phyloP scores from a whole-genome alignment of 2,329 filamentous ascomycete genomes.

The Ceratocystis diversiconidia region DNA sequence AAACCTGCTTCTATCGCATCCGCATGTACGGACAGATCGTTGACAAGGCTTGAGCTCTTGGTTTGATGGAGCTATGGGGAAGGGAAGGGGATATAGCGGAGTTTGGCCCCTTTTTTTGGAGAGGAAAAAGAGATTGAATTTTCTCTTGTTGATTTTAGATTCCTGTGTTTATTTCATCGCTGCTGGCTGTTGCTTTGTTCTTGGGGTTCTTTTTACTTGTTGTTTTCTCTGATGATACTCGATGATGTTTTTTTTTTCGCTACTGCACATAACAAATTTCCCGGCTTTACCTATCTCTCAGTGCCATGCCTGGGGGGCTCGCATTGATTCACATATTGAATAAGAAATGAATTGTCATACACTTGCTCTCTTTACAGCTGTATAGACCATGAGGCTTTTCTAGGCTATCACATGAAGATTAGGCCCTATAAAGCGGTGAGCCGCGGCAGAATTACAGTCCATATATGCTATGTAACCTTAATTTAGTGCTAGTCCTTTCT shows the following conservation, averaged over 20 bases:
- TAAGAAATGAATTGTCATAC: neutral
- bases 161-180: neutral
- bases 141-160: neutral
- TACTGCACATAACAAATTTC: neutral
- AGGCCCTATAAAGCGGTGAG: neutral
- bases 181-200: neutral
- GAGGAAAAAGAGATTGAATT: neutral
- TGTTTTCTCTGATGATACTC: slow-evolving; percentile 5
- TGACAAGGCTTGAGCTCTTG: slow-evolving; percentile 10
- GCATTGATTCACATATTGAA: neutral
- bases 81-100: neutral
- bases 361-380: neutral
- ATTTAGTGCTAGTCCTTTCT: neutral
- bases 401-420: neutral
- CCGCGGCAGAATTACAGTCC: neutral
- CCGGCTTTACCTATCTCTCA: neutral
- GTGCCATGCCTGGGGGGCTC: neutral
- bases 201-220: neutral
- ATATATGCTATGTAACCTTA: neutral
- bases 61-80: neutral
- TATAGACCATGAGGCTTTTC: neutral
- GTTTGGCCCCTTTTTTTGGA: neutral
- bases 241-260: neutral
- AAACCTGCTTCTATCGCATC: slow-evolving; percentile 54
- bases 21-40: slow-evolving; percentile 37